Evolutionary conservation across 2,329 filamentous ascomycete genomes (phyloP), one percentile per base, ranked within the genome.

Genomic region (Elsinoe fawcettii): DNA sequence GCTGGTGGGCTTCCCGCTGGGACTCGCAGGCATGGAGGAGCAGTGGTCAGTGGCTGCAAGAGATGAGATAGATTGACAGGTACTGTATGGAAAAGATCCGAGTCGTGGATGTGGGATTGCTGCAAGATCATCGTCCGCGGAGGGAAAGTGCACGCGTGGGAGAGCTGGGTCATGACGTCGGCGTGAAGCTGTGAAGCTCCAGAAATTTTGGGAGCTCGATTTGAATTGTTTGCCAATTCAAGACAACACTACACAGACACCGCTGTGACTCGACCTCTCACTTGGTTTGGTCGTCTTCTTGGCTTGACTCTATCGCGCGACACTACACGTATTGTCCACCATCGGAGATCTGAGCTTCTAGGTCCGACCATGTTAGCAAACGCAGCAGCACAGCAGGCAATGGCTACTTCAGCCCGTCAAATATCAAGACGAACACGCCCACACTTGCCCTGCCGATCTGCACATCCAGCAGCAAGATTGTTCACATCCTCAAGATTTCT

Each of bases 141-240:
- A 34, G 30, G 49, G 49, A 36, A 53, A 25, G 49, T 37, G 30
- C 49, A 53, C 49, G 49, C 49, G 49, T 46, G 41, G 18, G 14
- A n/a, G 18, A 39, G 18, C n/a, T 37, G 25, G 49, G 25, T 55
- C 36, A 55, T 55, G 53, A 55, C 53, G 36, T 55, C 53, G 53
- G 23, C 14, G 53, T 55, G 53, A 46, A 55, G 39, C 39, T 37
- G 25, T 55, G 16, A 20, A 32, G 53, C 11, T 55, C 16, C 22
- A 36, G 44, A 44, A 44, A 43, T 30, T 51, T 55, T 43, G 36
- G 53, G 51, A 43, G 27, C 22, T 37, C 27, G n/a, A n/a, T n/a
- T 30, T 30, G 27, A 9, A 5, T 9, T 30, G 27, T 30, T 30
- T 9, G 27, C 5, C 27, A 9, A 9, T 5, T 9, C 9, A 9